A percentile compares a stretch with the other conserved stretches of the same genome.
These are phyloP conservation scores for Amanita exitialis DNA, from an alignment of 768 basidiomycete species.

Conservation along the genomic window DNA sequence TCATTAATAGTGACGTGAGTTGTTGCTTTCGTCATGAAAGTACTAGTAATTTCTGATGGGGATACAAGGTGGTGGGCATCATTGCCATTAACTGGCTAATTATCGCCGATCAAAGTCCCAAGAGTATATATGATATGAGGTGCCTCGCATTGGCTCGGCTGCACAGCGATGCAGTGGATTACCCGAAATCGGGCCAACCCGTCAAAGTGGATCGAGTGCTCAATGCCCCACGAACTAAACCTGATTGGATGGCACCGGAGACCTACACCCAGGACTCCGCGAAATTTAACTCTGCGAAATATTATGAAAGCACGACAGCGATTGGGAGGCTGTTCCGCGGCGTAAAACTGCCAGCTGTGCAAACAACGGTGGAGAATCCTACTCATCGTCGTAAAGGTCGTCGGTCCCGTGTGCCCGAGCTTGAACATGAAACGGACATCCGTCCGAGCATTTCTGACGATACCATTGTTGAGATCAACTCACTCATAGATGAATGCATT, in stretches of 20 bases:
- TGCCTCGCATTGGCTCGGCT: conserved; percentile 45
- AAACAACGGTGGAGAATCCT: conserved; percentile 9
- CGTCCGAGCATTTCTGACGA: background rate
- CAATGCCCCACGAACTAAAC: conserved; percentile 24
- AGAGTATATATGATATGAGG: conserved; percentile 37
- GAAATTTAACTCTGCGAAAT: conserved; percentile 20
- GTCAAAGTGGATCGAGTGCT: conserved; percentile 33
- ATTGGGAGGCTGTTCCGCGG: conserved; percentile 55
- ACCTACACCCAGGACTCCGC: conserved; percentile 25
- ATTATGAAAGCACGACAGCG: conserved; percentile 43
- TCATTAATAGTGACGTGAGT: conserved; percentile 54
- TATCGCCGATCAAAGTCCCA: conserved; percentile 44
- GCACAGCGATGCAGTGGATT: conserved; percentile 61
- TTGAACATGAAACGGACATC: background rate
- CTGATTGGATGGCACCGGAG: conserved; percentile 64
- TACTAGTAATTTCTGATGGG: background rate
- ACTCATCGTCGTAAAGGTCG: conserved; percentile 5
- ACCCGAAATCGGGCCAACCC: conserved; percentile 46
- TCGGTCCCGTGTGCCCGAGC: background rate
- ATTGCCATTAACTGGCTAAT: conserved; percentile 56
- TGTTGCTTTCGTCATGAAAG: background rate
- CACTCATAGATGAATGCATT: conserved; percentile 22
- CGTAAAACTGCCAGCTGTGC: conserved; percentile 40
- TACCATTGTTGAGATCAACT: conserved; percentile 12
- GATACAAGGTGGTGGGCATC: conserved; percentile 43